Evolutionary conservation across 2,329 filamentous ascomycete genomes (phyloP), one percentile per base, ranked within the genome.

Genomic region (Calonectria hongkongensis): DNA sequence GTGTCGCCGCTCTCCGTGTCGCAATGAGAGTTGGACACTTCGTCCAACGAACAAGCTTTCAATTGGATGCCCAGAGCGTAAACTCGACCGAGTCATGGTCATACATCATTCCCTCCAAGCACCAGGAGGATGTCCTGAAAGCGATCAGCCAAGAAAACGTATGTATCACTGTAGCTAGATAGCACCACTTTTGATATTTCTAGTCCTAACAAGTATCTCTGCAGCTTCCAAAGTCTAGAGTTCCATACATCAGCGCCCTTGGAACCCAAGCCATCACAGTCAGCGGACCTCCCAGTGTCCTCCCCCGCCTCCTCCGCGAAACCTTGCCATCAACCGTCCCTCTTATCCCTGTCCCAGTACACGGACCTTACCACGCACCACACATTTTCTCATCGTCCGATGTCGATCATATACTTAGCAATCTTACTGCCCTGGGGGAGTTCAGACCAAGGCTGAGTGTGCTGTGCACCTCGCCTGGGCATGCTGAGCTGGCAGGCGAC

Each of bases 291-390:
- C 54, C 54, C n/a, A 58, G 54, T 58, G 33, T 58, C 21, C 54
- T 58, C 54, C 54, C 54, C 30, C 54, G 54, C 33, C 54, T 58
- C 41, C 54, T 58, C 54, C 54, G 54, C 54, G 54, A 58, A 58
- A 41, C 33, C 13, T 58, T 58, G 54, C 54, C 54, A 18, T 27
- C 54, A 18, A 58, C 54, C n/a, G 54, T 58, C 54, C 54, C 54
- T 41, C 54, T 58, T 39, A 58, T 58, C 13, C 41, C 54, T 41
- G 58, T 64, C 28, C 60, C 60, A 8, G 21, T 64, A 21, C 41
- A 66, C 6, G 64, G 48, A 54, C 64, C 64, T 15, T 66, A 66
- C 30, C 64, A 66, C 33, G 64, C 63, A 28, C 48, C 63, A 12
- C 63, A 66, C 25, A 36, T 66, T 16, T 66, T 51, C 16, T 54